These are phyloP conservation scores for Rehmannia glutinosa DNA, from an alignment of 257 asterid genomes.

Conservation along the genomic window DNA sequence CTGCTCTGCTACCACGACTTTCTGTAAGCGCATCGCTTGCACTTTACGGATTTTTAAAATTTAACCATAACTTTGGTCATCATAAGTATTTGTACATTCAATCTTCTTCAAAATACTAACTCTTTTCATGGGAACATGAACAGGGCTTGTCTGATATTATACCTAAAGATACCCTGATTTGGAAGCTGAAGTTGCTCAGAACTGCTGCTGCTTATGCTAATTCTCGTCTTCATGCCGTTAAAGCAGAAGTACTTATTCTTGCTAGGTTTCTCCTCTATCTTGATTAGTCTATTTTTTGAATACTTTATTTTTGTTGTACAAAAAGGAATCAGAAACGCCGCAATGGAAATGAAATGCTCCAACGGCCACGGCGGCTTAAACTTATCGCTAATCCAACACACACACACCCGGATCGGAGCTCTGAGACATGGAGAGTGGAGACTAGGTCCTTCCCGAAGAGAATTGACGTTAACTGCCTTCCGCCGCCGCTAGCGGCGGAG, in stretches of 20 bases:
- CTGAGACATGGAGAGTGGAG: too few relatives aligned
- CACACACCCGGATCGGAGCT: too few relatives aligned
- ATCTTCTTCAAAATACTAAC: constrained; percentile 6
- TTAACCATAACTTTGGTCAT: not conserved
- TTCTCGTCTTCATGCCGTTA: constrained; percentile 93
- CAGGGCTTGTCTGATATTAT: constrained; percentile 75
- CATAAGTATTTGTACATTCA: too few relatives aligned
- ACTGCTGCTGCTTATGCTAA: constrained; percentile 80
- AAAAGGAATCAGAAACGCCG: too few relatives aligned
- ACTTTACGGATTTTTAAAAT: not conserved
- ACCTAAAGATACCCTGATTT: constrained; percentile 77
- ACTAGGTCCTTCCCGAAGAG: too few relatives aligned
- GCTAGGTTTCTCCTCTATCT: constrained; percentile 62
- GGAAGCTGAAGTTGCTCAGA: constrained; percentile 88
- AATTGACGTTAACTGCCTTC: too few relatives aligned
- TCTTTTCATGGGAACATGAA: constrained; percentile 13
- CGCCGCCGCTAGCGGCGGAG: too few relatives aligned
- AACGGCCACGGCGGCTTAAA: too few relatives aligned
- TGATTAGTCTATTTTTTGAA: constrained; percentile 3
- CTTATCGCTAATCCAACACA: too few relatives aligned
- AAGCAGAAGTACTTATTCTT: constrained; percentile 88
- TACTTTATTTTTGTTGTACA: not conserved
- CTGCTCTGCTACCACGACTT: constrained; percentile 57
- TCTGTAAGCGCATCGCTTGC: constrained; percentile 47
- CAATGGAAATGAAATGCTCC: too few relatives aligned